phyloP scores from a whole-genome alignment of 2,329 filamentous ascomycete species.

The Fusarium palustre region DNA sequence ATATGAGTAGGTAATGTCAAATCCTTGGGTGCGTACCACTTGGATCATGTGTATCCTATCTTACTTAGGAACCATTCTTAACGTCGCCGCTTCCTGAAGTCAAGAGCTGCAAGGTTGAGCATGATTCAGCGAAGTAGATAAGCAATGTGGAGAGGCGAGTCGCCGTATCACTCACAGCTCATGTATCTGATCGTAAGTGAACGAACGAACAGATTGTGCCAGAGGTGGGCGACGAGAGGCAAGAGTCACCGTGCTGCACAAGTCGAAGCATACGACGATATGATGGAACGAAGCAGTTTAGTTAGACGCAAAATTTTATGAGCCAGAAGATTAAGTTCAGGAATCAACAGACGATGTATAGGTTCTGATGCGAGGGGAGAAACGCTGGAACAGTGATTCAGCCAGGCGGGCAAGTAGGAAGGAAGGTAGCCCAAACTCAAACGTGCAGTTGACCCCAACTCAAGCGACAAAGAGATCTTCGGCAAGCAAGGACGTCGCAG shows the following conservation, averaged over 20 bases:
- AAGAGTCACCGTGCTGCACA: background rate
- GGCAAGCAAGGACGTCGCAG: background rate
- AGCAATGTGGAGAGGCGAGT: background rate
- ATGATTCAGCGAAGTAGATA: slow-evolving; percentile 37
- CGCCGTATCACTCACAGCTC: slow-evolving; percentile 14
- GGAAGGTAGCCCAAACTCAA: background rate
- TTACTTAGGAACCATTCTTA: slow-evolving; percentile 41
- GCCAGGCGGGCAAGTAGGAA: background rate
- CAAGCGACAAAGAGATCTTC: slow-evolving; percentile 1
- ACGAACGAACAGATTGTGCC: background rate
- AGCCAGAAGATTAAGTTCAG: background rate
- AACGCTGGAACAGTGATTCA: slow-evolving; percentile 23
- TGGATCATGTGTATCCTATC: slow-evolving; percentile 34
- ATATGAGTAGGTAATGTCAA: background rate
- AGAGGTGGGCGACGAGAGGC: background rate
- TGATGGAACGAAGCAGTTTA: background rate
- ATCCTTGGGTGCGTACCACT: slow-evolving; percentile 27
- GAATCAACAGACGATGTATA: background rate
- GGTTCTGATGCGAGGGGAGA: slow-evolving; percentile 24
- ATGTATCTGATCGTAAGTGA: background rate
- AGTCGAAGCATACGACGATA: background rate
- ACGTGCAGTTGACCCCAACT: slow-evolving; percentile 3
- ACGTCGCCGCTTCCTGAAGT: slow-evolving; percentile 43
- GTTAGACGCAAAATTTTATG: background rate
- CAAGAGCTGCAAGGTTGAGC: slow-evolving; percentile 33